phyloP scores from a whole-genome alignment of 2,329 filamentous ascomycete species.

The Ophiocordyceps sinensis region DNA sequence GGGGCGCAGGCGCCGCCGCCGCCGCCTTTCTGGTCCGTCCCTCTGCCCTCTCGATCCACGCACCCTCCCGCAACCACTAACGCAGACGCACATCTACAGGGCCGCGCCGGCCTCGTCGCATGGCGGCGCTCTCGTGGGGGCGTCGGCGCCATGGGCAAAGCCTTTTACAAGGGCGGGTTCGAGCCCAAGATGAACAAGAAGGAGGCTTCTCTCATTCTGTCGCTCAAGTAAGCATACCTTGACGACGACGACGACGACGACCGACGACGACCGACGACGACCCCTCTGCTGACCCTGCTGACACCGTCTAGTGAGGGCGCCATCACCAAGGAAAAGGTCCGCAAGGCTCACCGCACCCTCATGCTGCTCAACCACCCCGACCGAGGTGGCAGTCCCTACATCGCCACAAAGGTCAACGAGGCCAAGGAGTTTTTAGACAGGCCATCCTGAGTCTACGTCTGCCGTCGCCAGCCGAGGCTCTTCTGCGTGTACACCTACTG shows the following conservation, averaged over 20 bases:
- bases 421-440: slow-evolving; percentile 95
- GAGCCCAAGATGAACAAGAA: slow-evolving; percentile 86
- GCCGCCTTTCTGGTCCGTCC: slow-evolving; percentile 34
- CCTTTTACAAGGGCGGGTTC: slow-evolving; percentile 98
- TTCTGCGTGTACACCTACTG: neutral
- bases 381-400: slow-evolving; percentile 87
- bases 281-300: too few relatives aligned
- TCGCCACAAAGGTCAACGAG: slow-evolving; percentile 97
- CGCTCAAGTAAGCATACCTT: slow-evolving; percentile 54
- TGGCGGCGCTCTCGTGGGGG: slow-evolving; percentile 69
- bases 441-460: slow-evolving; percentile 7
- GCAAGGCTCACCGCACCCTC: slow-evolving; percentile 86
- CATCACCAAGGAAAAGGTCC: slow-evolving; percentile 81
- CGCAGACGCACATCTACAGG: slow-evolving; percentile 33
- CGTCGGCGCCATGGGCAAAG: slow-evolving; percentile 67
- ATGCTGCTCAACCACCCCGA: slow-evolving; percentile 98
- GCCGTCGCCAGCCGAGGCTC: neutral
- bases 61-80: neutral
- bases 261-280: too few relatives aligned
- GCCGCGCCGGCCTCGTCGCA: slow-evolving; percentile 82
- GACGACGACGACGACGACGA: neutral
- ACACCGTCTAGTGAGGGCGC: slow-evolving; percentile 54
- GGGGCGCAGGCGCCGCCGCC: slow-evolving; percentile 33
- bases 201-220: slow-evolving; percentile 81
- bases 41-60: neutral